Conservation (phyloP, 2,329 filamentous ascomycete species). For the Diplodia seriata region DNA sequence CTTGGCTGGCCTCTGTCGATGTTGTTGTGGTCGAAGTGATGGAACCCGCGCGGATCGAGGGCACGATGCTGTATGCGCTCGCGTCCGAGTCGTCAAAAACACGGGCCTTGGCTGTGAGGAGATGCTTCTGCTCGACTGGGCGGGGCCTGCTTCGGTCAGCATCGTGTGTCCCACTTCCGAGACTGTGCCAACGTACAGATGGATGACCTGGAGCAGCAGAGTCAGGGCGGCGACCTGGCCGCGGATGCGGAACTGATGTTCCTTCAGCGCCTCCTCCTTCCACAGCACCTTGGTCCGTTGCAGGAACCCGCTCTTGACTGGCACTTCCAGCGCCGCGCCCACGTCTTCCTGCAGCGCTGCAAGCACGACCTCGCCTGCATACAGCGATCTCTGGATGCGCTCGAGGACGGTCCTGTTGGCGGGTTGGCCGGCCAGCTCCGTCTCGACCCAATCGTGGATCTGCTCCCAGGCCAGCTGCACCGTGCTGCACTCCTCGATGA, state of each 20-base stretch:
- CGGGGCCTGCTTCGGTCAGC: conserved; percentile 6
- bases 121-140: conserved; percentile 28
- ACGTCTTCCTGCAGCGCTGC: conserved; percentile 33
- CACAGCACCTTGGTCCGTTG: conserved; percentile 27
- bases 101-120: conserved; percentile 31
- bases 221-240: conserved; percentile 33
- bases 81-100: conserved; percentile 33
- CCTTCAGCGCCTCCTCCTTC: conserved; percentile 29
- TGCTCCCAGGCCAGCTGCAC: conserved; percentile 34
- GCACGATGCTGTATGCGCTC: conserved; percentile 34
- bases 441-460: conserved; percentile 30
- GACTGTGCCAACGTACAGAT: conserved; percentile 25
- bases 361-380: conserved; percentile 33
- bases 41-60: conserved; percentile 28
- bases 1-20: background rate
- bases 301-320: conserved; percentile 5
- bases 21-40: conserved; percentile 5
- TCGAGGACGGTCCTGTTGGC: conserved; percentile 24
- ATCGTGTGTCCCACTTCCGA: background rate
- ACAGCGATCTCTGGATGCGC: conserved; percentile 33
- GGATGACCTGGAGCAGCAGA: conserved; percentile 34
- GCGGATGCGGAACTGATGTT: conserved; percentile 35
- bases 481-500: conserved; percentile 34
- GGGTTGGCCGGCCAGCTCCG: conserved; percentile 5
- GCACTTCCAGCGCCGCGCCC: background rate